Base-by-base conservation (phyloP, 75 land plant genomes). In the Pinus tabuliformis region DNA sequence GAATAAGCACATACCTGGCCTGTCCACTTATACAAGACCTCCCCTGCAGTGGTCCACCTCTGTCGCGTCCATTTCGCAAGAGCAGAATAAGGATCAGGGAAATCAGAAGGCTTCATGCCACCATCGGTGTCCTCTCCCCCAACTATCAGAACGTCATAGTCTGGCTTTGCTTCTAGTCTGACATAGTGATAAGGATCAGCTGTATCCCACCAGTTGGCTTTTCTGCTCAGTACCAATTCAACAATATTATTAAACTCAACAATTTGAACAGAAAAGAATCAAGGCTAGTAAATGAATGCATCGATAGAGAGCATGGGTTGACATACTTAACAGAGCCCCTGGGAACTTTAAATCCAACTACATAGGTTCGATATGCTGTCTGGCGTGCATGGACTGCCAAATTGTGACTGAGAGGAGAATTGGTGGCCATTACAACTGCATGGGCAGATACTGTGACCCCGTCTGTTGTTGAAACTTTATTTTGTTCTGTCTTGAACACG, bases 171-270 rank as follows among this genome's bases (percentile, higher is more conserved):
- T 72, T 85, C 86, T 16, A 72, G 72, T 57, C 86, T 37, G 15
- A 85, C 66, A 70, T 83, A 83, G 56, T 83, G 87, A 58, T 83
- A 85, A 30, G 77, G 60, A 26, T 83, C 86, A 15, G 37, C 58
- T 42, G 87, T 84, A 58, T 84, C 86, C 85, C 87, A 83, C 87
- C 81, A 79, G 70, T 83, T 63, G 16, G 87, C 78, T 62, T 24
- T 71, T 74, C 86, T 83, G 78, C 22, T 64, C 30, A 33, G 17
- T 37, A 30, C 68, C 30, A 64, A 33, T 64, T 6, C 20, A 64
- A 42, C 39, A 64, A 49, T 49, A 33, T 8, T 37, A 64, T 16
- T 33, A 5, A 36, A 64, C 30, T 30, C 16, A 4, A 36, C 26
- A 18, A 64, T 20, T 64, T 64, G 60, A 75, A 75, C 0, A 26